These are phyloP conservation scores for Trapa incisa DNA, from an alignment of 345 rosid genomes.

Conservation along the genomic window DNA sequence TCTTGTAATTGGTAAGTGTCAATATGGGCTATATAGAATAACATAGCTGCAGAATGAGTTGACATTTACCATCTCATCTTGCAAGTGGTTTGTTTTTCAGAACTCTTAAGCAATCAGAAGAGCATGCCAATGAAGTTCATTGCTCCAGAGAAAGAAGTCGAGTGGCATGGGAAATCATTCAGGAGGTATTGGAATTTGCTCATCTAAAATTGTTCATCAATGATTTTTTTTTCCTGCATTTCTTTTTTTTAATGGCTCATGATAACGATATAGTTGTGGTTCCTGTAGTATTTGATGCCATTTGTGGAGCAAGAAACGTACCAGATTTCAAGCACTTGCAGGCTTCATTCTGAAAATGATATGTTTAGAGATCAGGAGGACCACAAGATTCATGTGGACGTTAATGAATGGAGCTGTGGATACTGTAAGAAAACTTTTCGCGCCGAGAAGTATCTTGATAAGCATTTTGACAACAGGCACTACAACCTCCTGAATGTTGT, in stretches of 20 bases:
- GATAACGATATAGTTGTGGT: neutral
- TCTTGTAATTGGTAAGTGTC: neutral
- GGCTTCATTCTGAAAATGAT: conserved; percentile 76
- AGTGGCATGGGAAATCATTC: conserved; percentile 69
- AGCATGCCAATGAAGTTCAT: conserved; percentile 45
- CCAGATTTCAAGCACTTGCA: conserved; percentile 36
- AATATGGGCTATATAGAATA: neutral
- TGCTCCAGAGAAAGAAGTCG: conserved; percentile 88
- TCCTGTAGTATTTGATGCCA: conserved; percentile 70
- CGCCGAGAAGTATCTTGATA: conserved; percentile 69
- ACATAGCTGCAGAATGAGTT: neutral
- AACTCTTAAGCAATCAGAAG: too few relatives aligned
- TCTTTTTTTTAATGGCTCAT: neutral
- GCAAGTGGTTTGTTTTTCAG: neutral
- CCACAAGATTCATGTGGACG: conserved; percentile 65
- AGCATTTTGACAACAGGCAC: conserved; percentile 74
- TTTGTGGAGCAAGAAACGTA: conserved; percentile 34
- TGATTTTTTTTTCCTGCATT: neutral
- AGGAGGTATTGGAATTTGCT: conserved; percentile 36
- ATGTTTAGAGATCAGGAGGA: conserved; percentile 82
- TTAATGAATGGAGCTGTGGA: conserved; percentile 82
- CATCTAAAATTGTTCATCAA: neutral
- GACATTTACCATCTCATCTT: neutral
- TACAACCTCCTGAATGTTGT: conserved; percentile 67
- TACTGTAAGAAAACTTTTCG: conserved; percentile 90